Percentiles rank a stretch among this genome's conserved stretches.
Evolutionary conservation across 2,329 filamentous ascomycete species (phyloP).

Genomic region (Cercospora sp.): DNA sequence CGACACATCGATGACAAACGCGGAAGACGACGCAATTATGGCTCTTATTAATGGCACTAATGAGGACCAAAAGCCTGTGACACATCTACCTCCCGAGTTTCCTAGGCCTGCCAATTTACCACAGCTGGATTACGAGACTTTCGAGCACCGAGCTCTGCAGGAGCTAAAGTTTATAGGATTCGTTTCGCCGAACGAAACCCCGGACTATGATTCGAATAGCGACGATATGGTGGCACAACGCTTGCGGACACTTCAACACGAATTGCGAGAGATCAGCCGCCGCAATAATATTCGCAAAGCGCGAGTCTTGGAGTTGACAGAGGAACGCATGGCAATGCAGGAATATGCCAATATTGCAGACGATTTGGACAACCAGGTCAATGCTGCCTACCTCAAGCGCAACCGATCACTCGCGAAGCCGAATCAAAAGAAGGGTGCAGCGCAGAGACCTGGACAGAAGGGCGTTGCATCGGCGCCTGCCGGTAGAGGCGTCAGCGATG

Average conservation of each 20-base stretch:
- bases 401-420: constrained; percentile 85
- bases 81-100: constrained; percentile 63
- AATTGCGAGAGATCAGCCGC: constrained; percentile 79
- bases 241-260: constrained; percentile 78
- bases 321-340: constrained; percentile 91
- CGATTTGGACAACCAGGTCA: constrained; percentile 91
- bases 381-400: constrained; percentile 92
- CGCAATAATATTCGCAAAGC: constrained; percentile 89
- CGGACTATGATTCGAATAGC: constrained; percentile 84
- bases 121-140: constrained; percentile 77
- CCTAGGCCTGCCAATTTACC: constrained; percentile 32
- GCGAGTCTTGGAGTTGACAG: constrained; percentile 80
- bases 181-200: constrained; percentile 60
- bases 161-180: constrained; percentile 91
- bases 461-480: constrained; percentile 68
- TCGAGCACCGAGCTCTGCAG: constrained; percentile 88
- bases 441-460: constrained; percentile 59
- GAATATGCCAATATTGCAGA: constrained; percentile 97
- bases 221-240: constrained; percentile 94
- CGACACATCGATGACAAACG: constrained; percentile 46
- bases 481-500: constrained; percentile 82
- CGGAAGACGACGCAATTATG: constrained; percentile 46
- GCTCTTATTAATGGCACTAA: constrained; percentile 40
- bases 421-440: constrained; percentile 73
- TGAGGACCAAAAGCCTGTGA: constrained; percentile 58